These are phyloP conservation scores for Fusarium tjaetaba DNA, from an alignment of 2,329 filamentous ascomycete genomes.

Conservation along the genomic window DNA sequence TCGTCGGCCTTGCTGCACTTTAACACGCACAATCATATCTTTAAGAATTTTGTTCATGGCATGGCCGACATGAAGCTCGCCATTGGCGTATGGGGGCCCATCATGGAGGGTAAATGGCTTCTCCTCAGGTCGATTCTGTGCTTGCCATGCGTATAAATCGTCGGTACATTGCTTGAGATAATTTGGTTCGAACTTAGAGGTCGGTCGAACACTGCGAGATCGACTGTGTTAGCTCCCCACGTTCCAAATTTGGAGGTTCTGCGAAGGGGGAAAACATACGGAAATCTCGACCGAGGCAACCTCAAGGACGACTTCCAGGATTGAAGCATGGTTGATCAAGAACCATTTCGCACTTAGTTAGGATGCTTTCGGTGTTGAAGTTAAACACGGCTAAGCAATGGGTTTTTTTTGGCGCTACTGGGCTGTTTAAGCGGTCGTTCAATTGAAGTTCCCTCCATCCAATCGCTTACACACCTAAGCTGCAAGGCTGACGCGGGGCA, in stretches of 20 bases:
- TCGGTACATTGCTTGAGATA: constrained; percentile 84
- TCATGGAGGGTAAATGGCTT: constrained; percentile 86
- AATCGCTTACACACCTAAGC: constrained; percentile 19
- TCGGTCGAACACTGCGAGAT: constrained; percentile 60
- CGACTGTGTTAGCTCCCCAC: constrained; percentile 31
- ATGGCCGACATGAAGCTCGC: constrained; percentile 89
- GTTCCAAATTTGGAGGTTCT: neutral
- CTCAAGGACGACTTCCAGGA: constrained; percentile 79
- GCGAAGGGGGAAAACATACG: constrained; percentile 57
- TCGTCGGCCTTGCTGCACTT: constrained; percentile 75
- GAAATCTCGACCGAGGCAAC: constrained; percentile 79
- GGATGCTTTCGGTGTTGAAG: constrained; percentile 2
- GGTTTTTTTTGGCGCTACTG: constrained; percentile 37
- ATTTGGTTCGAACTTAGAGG: constrained; percentile 58
- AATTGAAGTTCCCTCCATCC: constrained; percentile 17
- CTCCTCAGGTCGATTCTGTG: constrained; percentile 61
- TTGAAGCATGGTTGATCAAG: constrained; percentile 56
- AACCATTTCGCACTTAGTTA: constrained; percentile 43
- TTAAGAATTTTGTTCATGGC: constrained; percentile 97
- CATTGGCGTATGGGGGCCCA: constrained; percentile 97
- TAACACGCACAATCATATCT: constrained; percentile 86
- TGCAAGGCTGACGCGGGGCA: constrained; percentile 40
- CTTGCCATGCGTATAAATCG: constrained; percentile 91
- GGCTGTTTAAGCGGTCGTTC: neutral
- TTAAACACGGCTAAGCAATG: constrained; percentile 29